phyloP scores from a whole-genome alignment of 1,284 basidiomycete genomes.

The Acaromyces ingoldii region DNA sequence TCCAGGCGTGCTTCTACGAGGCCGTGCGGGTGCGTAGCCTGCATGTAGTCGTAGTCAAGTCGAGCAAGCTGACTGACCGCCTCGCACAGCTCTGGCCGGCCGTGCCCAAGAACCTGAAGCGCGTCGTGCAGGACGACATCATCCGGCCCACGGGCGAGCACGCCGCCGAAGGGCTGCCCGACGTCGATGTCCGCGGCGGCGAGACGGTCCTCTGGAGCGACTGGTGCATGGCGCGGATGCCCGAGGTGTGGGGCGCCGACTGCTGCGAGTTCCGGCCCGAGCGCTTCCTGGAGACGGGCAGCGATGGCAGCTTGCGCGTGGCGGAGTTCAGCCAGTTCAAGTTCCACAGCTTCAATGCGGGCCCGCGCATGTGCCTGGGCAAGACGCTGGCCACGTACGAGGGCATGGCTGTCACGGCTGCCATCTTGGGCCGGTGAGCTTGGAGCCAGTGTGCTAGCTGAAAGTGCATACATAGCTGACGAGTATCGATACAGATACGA shows the following conservation, averaged over 20 bases:
- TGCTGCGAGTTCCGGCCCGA: conserved; percentile 45
- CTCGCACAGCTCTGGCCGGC: conserved; percentile 35
- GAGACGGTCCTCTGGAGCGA: conserved; percentile 33
- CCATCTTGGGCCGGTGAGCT: conserved; percentile 17
- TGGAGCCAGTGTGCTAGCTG: conserved; percentile 4
- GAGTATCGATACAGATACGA: not conserved
- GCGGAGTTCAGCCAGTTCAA: conserved; percentile 48
- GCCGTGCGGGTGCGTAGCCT: no score
- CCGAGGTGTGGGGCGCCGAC: conserved; percentile 41
- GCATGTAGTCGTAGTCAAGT: no score
- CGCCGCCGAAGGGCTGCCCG: conserved; percentile 9
- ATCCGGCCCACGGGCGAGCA: conserved; percentile 21
- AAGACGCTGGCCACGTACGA: conserved; percentile 38
- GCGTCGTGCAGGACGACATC: conserved; percentile 30
- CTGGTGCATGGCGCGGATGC: conserved; percentile 35
- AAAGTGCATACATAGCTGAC: no score
- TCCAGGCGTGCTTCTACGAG: conserved; percentile 35
- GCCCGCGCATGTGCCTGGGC: conserved; percentile 50
- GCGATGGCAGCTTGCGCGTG: conserved; percentile 50
- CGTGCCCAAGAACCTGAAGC: conserved; percentile 37
- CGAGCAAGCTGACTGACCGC: no score
- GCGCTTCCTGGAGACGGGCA: conserved; percentile 39
- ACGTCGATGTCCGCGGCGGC: conserved; percentile 26
- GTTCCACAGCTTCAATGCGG: conserved; percentile 47
- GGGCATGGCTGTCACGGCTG: conserved; percentile 23